A percentile compares a stretch with the other conserved stretches of the same genome.
Conservation (phyloP, 2,329 filamentous ascomycete genomes). For the Aspergillus uvarum region DNA sequence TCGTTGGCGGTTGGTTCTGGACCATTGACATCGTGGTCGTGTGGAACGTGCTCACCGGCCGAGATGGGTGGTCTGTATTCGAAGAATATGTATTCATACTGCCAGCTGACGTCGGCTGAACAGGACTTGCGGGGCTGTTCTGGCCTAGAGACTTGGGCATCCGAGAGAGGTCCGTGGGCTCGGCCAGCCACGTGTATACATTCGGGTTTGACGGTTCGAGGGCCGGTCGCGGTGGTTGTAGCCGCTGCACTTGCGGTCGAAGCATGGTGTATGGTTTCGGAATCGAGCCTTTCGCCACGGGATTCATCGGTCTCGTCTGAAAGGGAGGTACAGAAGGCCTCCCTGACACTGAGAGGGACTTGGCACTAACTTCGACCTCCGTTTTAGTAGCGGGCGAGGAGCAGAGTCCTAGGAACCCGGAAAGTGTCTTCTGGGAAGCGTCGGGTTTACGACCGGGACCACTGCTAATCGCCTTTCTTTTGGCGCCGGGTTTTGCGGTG, state of each 20-base stretch:
- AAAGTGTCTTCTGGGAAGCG: constrained; percentile 53
- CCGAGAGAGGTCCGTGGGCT: constrained; percentile 23
- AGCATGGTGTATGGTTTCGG: constrained; percentile 26
- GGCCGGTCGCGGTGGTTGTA: constrained; percentile 33
- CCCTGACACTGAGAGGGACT: constrained; percentile 5
- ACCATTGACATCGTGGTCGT: constrained; percentile 42
- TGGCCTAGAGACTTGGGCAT: constrained; percentile 6
- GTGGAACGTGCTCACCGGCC: constrained; percentile 39
- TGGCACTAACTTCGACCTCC: constrained; percentile 14
- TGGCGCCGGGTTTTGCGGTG: constrained; percentile 28
- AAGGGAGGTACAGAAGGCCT: constrained; percentile 8
- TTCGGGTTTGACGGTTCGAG: constrained; percentile 33
- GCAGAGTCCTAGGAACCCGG: constrained; percentile 49
- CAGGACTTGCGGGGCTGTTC: constrained; percentile 10
- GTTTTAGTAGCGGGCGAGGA: constrained; percentile 18
- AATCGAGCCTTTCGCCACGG: constrained; percentile 17
- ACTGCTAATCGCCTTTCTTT: constrained; percentile 30
- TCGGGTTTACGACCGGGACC: constrained; percentile 36
- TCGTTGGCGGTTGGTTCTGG: constrained; percentile 23
- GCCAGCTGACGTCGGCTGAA: neutral
- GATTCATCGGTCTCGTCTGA: constrained; percentile 5
- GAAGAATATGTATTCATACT: constrained; percentile 28
- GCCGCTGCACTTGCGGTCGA: constrained; percentile 34
- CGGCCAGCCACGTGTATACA: constrained; percentile 38
- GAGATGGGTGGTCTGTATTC: constrained; percentile 19